These are phyloP conservation scores for Xylaria sp. DNA, from an alignment of 2,329 filamentous ascomycete genomes.

Conservation along the genomic window DNA sequence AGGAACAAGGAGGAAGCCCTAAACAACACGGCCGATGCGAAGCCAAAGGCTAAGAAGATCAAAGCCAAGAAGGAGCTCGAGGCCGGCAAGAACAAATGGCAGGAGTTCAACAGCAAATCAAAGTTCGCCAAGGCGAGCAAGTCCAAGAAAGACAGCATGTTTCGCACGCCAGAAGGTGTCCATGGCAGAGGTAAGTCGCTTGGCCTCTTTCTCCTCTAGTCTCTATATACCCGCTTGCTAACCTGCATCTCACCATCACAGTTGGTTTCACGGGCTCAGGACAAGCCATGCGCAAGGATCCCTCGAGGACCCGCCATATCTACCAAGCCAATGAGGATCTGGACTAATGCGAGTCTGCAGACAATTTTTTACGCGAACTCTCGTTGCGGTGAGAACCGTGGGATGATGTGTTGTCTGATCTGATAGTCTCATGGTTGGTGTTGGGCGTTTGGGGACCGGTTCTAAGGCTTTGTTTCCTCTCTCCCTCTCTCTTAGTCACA, in stretches of 20 bases:
- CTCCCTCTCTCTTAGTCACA: slow-evolving; percentile 33
- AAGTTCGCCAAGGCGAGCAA: slow-evolving; percentile 66
- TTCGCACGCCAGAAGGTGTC: slow-evolving; percentile 86
- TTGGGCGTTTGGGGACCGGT: slow-evolving; percentile 30
- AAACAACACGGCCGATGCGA: slow-evolving; percentile 72
- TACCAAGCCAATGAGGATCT: slow-evolving; percentile 80
- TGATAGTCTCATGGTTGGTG: slow-evolving; percentile 22
- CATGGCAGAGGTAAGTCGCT: slow-evolving; percentile 76
- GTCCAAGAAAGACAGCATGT: slow-evolving; percentile 93
- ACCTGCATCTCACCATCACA: slow-evolving; percentile 46
- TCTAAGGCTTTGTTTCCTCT: slow-evolving; percentile 43
- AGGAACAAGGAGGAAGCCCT: slow-evolving; percentile 64
- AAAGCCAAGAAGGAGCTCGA: slow-evolving; percentile 92
- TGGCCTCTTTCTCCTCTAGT: background rate
- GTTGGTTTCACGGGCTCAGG: slow-evolving; percentile 97
- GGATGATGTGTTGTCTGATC: slow-evolving; percentile 14
- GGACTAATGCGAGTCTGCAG: slow-evolving; percentile 58
- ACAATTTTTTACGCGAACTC: slow-evolving; percentile 21
- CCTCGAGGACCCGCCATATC: slow-evolving; percentile 79
- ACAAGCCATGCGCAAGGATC: slow-evolving; percentile 93
- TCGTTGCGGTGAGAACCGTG: slow-evolving; percentile 25
- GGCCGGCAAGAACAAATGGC: slow-evolving; percentile 90
- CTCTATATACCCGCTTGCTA: slow-evolving; percentile 37
- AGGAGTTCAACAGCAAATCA: slow-evolving; percentile 83
- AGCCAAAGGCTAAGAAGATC: slow-evolving; percentile 83